Base-by-base conservation (phyloP, 2,329 filamentous ascomycete species). In the Pseudofabraea citricarpa region DNA sequence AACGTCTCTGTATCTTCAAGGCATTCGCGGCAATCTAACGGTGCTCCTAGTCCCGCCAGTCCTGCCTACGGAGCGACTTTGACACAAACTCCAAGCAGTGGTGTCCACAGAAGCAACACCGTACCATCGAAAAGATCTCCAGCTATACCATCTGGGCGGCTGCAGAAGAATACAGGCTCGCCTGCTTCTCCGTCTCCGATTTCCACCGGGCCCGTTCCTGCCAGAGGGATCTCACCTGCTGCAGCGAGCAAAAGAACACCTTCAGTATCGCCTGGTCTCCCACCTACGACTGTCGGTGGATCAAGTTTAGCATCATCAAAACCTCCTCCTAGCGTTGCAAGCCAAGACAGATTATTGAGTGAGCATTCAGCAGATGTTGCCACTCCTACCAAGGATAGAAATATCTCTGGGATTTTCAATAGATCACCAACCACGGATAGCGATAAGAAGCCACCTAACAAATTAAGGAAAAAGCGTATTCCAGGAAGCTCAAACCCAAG, bases 1-100 rank as follows among this genome's bases (percentile, higher is more conserved):
- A 96, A 96, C 59, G 86, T 91, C 40, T 97, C 93, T 3, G 87
- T 90, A 0, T 95, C 90, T 4, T 97, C 93, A n/a, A 81, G 83
- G 54, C 82, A 88, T 53, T 95, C 90, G 5, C 79, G 84, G 46
- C 75, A 83, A 47, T 90, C 90, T 19, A 82, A 79, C 48, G 84
- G 78, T 45, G 74, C 79, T 20, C 80, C 83, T 6, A 88, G 81
- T 41, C 87, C 89, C 1, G 78, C 74, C 41, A 85, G 79, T 49
- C 81, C 81, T 10, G 71, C 71, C 4, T 64, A 74, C 43, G 67
- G 68, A 3, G 63, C 73, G 20, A 74, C 77, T 2, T 74, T 83
- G 1, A 75, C 75, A 1, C 71, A 80, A 36, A 71, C 74, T 13
- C 61, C 82, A 45, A 65, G 66, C 23, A 69, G 71, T 32, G 77